Conservation (phyloP, 768 basidiomycete genomes). For the Tricholoma saponaceum region DNA sequence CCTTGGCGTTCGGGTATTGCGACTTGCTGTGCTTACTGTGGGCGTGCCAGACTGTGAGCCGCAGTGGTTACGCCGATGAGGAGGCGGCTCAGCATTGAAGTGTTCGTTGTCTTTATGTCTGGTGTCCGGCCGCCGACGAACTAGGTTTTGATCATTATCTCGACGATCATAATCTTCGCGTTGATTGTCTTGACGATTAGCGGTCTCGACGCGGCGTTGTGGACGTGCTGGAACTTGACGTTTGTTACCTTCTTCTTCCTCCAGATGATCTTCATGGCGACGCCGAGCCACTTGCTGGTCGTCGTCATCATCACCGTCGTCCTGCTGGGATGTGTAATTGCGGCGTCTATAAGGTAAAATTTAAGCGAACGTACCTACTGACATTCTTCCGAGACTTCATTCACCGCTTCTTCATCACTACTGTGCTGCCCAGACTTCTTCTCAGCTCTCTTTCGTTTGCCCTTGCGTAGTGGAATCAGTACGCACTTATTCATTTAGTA, state of each 20-base stretch:
- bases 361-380: not conserved
- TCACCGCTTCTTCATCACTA: slow-evolving; percentile 1
- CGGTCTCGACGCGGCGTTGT: not conserved
- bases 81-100: not conserved
- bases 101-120: not conserved
- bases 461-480: not conserved
- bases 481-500: not conserved
- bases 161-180: not conserved
- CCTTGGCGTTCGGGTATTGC: too few species aligned
- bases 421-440: not conserved
- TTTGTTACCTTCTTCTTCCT: not conserved
- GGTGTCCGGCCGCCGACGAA: not conserved
- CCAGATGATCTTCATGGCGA: not conserved
- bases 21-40: not conserved
- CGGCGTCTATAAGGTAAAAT: not conserved
- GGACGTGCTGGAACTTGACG: not conserved
- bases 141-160: not conserved
- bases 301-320: not conserved
- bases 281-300: not conserved
- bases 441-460: not conserved
- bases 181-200: not conserved
- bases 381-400: not conserved
- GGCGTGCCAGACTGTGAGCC: not conserved
- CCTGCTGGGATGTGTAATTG: not conserved
- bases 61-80: too few species aligned